Conservation (phyloP, 805 yeast genomes). For the Saccharomycopsis javanensis region DNA sequence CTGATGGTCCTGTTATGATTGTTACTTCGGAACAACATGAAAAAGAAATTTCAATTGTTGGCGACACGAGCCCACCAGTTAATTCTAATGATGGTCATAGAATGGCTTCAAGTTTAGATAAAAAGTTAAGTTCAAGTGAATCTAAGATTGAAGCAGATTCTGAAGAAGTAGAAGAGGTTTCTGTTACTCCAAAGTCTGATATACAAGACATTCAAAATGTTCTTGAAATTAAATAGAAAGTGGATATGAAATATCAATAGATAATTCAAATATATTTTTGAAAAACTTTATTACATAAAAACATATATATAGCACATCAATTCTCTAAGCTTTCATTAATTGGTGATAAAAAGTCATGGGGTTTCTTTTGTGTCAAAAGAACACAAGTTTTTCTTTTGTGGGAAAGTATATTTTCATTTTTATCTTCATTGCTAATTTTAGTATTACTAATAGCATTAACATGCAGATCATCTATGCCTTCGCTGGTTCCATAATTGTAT, state of each 20-base stretch:
- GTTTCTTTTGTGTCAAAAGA: background rate
- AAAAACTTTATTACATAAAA: background rate
- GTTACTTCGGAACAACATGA: too few relatives aligned
- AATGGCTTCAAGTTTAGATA: too few relatives aligned
- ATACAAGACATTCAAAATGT: background rate
- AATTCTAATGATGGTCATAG: too few relatives aligned
- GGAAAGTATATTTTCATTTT: background rate
- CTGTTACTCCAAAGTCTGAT: background rate
- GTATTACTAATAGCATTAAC: background rate
- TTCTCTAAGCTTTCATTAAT: slow-evolving; percentile 11
- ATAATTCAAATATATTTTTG: background rate
- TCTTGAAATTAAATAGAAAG: background rate
- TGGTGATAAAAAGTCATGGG: slow-evolving; percentile 11
- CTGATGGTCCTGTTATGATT: too few relatives aligned
- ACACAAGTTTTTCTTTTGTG: background rate
- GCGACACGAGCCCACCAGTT: too few relatives aligned
- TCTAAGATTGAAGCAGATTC: too few relatives aligned
- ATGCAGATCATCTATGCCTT: background rate
- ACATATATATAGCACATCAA: background rate
- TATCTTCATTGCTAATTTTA: background rate
- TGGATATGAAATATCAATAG: background rate
- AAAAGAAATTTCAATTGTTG: too few relatives aligned
- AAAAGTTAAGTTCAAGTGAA: too few relatives aligned
- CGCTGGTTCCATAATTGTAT: background rate
- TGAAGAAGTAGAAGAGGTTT: too few relatives aligned